phyloP scores from a whole-genome alignment of 768 basidiomycete species.

The Sistotremastrum suecicum region DNA sequence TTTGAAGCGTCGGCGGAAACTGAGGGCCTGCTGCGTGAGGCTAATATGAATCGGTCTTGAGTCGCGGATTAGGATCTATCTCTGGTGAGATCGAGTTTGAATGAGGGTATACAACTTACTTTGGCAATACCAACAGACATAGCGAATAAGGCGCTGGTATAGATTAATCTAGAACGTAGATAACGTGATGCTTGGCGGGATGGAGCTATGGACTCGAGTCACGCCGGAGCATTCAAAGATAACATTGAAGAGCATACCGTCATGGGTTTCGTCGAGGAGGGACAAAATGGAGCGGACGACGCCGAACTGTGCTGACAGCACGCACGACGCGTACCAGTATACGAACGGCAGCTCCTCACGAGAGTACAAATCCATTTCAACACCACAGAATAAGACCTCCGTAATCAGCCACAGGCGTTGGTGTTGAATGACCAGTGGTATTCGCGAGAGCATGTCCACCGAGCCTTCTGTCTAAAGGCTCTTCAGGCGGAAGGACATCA shows the following conservation, averaged over 20 bases:
- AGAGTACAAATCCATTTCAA: constrained; percentile 62
- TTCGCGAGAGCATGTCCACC: constrained; percentile 21
- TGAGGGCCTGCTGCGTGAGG: constrained; percentile 29
- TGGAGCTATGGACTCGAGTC: neutral
- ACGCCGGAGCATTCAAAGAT: neutral
- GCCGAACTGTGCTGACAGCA: constrained; percentile 35
- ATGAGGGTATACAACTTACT: no score
- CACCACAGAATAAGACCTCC: constrained; percentile 62
- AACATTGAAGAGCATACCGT: no score
- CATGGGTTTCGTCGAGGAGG: no score
- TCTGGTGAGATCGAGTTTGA: no score
- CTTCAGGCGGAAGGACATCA: neutral
- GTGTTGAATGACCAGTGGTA: constrained; percentile 36
- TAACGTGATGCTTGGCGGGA: neutral
- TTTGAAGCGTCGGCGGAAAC: constrained; percentile 57
- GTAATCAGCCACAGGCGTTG: constrained; percentile 47
- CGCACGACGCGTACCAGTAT: constrained; percentile 55
- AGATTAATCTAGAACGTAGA: neutral
- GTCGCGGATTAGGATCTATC: neutral
- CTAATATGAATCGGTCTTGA: no score
- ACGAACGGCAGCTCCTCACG: constrained; percentile 56
- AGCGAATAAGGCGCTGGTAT: neutral
- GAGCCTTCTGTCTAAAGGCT: constrained; percentile 5
- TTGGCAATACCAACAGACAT: neutral
- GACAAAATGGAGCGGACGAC: no score